Percentiles rank a stretch among this genome's conserved stretches.
Conservation (phyloP, 2,329 filamentous ascomycete genomes). For the Blastomyces parvus region DNA sequence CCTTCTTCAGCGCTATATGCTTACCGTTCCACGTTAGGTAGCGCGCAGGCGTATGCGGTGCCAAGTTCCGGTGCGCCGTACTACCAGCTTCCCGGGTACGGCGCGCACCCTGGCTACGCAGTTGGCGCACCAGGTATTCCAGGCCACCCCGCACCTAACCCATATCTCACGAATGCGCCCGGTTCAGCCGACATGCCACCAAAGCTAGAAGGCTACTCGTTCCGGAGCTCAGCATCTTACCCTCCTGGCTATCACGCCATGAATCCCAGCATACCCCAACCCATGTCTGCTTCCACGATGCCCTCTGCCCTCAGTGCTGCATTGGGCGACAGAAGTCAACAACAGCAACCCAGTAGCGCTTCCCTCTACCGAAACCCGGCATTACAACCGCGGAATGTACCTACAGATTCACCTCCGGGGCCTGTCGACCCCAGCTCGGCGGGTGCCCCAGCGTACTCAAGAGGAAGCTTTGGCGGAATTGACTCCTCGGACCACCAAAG, state of each 20-base stretch:
- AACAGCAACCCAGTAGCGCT: conserved; percentile 25
- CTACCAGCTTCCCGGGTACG: conserved; percentile 1
- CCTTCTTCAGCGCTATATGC: conserved; percentile 32
- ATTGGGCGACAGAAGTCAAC: conserved; percentile 31
- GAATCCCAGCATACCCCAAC: conserved; percentile 19
- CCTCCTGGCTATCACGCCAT: conserved; percentile 27
- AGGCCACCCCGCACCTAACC: conserved; percentile 27
- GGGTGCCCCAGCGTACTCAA: conserved; percentile 25
- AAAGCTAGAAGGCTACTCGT: conserved; percentile 33
- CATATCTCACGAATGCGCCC: conserved; percentile 29
- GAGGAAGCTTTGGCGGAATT: conserved; percentile 31
- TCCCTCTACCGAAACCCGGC: conserved; percentile 34
- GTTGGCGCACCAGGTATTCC: conserved; percentile 25
- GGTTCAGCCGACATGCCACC: conserved; percentile 23
- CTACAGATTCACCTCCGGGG: conserved; percentile 31
- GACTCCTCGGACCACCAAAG: conserved; percentile 18
- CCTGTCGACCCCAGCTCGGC: conserved; percentile 31
- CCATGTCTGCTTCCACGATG: conserved; percentile 17
- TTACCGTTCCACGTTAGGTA: conserved; percentile 33
- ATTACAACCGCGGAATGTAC: conserved; percentile 30
- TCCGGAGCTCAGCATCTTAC: conserved; percentile 26
- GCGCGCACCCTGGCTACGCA: conserved; percentile 29
- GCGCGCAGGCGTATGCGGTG: conserved; percentile 26
- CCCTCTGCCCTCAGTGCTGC: not conserved
- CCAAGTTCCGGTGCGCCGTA: conserved; percentile 22